Base-by-base conservation (phyloP, 2,329 filamentous ascomycete species). In the Neospermospora avenae region DNA sequence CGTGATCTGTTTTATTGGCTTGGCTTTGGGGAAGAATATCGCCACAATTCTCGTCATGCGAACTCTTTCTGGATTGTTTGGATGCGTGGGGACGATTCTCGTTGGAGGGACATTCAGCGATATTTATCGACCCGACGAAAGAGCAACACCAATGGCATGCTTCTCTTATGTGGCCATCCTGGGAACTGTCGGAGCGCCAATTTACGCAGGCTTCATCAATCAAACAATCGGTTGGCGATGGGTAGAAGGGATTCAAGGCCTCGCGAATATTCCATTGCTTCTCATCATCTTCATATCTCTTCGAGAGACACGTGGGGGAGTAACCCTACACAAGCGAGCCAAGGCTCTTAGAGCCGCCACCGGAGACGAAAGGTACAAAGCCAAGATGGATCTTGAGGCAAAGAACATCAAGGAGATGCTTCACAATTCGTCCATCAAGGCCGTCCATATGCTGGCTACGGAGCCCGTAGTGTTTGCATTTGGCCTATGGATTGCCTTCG, bases 61-160 rank as follows among this genome's bases (percentile, higher is more conserved):
- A 0, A 82, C 82, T 3, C 83, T 90, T 60, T 84, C 81, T 0
- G 90, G 89, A 4, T 88, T 96, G 79, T 75, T 96, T 1, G 84
- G 81, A 3, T 85, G 82, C 60, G 75, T 91, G 2, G 83, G 86
- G 0, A 84, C 92, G 0, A 89, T 96, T 71, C 78, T 96, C 35
- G 82, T 86, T 7, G 92, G 92, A n/a, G 93, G 93, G 3, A 89
- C 96, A 3, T 88, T 96, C 55, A 87, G 88, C 46, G 92, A 96
- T 70, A 85, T 96, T 62, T 96, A 91, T 76, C 83, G 86, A 37
- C 84, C 89, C 14, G 78, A 89, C 62, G 85, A 89, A 45, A 81
- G 93, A 46, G 96, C 96, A 67, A 89, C 87, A 0, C 90, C 92
- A 0, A 96, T 97, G 93, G 87, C 91, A 0, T 74, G 96, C 0